Conservation (phyloP, 2,329 filamentous ascomycete species). For the Aspergillus neoniger region DNA sequence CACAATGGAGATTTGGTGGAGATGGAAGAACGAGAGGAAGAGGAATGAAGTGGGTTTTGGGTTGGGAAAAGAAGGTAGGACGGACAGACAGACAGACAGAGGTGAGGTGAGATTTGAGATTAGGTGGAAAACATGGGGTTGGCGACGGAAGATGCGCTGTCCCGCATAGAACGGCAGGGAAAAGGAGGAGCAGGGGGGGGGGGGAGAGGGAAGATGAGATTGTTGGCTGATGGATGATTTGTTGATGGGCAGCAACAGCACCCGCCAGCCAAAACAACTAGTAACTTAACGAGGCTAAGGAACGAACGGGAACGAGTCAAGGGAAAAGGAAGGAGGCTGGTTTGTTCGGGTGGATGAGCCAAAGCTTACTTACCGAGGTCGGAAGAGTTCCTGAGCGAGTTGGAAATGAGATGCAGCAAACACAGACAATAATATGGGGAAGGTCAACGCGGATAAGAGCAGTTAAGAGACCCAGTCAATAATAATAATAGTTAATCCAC, state of each 20-base stretch:
- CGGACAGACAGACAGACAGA: slow-evolving; percentile 9
- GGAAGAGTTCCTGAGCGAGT: slow-evolving; percentile 9
- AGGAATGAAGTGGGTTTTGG: slow-evolving; percentile 12
- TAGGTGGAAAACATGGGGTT: slow-evolving; percentile 17
- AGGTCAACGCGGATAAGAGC: background rate
- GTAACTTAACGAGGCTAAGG: too few relatives aligned
- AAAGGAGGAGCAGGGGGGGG: slow-evolving; percentile 8
- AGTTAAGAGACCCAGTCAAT: background rate
- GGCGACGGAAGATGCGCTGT: slow-evolving; percentile 8
- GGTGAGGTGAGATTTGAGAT: slow-evolving; percentile 13
- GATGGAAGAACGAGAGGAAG: background rate
- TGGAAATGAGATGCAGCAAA: background rate
- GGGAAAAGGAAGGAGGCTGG: slow-evolving; percentile 13
- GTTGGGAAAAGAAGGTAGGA: slow-evolving; percentile 13
- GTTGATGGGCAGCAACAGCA: slow-evolving; percentile 13
- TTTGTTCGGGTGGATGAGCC: background rate
- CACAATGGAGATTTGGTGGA: background rate
- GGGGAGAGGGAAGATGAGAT: too few relatives aligned
- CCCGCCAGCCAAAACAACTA: background rate
- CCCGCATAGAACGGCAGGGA: slow-evolving; percentile 15
- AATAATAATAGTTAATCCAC: background rate
- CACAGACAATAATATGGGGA: background rate
- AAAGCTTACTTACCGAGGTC: slow-evolving; percentile 25
- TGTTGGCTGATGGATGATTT: slow-evolving; percentile 5
- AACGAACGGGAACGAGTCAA: too few relatives aligned